Evolutionary conservation across 768 basidiomycete genomes (phyloP), one percentile per base, ranked within the genome.

Genomic region (Mycena albidolilacea): DNA sequence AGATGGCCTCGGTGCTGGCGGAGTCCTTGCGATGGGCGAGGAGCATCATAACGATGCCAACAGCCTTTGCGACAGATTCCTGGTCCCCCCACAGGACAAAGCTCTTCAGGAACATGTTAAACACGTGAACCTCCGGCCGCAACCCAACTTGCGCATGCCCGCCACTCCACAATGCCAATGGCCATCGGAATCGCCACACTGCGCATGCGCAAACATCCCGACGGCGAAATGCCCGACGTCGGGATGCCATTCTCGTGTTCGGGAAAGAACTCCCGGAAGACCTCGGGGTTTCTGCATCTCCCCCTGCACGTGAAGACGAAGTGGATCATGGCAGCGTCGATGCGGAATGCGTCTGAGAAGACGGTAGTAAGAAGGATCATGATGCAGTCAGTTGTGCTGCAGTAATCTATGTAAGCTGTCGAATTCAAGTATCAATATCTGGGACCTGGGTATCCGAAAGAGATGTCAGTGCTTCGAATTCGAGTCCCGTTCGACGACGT

Each of bases 1-100:
- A 95, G 60, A 94, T 80, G 12, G 85, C 85, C 78, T 94, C 91
- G 0, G 94, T 94, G 35, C 89, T 89, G 14, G 87, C 81, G 0
- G 89, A 84, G 78, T 96, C 93, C 68, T 85, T 85, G 58, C 89
- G 85, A 60, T 85, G 83, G 11, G 92, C 91, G 46, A 95, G 89
- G 70, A 91, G 84, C 19, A 87, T 81, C 74, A 97, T 87, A 69
- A 95, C 83, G 9, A 86, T 87, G 44, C 88, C 79, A 69, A 95
- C 82, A 7, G 91, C 79, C 10, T 80, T 74, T 17, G 84, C 79
- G 62, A 92, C 85, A 15, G 87, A 82, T 14, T 85, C 81, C n/a
- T 91, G 73, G 71, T 93, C 91, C 19, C 89, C 90, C 14, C 84
- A 84, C 48, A 81, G 79, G 14, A 90, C 87, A 74, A 92, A 89